Evolutionary conservation across 1,284 basidiomycete species (phyloP).

Genomic region (Exsudoporus floridanus): DNA sequence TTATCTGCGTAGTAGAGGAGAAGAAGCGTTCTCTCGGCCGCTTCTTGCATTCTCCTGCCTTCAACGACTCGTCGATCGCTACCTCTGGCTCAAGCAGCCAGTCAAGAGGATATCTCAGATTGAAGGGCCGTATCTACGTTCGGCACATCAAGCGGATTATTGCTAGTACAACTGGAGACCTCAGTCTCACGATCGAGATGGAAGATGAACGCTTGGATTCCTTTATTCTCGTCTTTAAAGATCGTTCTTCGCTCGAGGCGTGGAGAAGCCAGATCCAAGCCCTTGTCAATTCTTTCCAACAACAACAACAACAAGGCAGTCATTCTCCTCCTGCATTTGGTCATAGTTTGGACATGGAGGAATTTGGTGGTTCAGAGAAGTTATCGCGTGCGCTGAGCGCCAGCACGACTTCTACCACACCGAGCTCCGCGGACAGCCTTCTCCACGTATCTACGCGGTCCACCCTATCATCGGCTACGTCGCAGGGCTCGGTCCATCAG

Average conservation of each 20-base stretch:
- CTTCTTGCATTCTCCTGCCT: conserved; percentile 59
- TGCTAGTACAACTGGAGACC: conserved; percentile 75
- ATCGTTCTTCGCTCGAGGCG: conserved; percentile 81
- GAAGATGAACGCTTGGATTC: conserved; percentile 90
- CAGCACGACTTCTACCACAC: conserved; percentile 61
- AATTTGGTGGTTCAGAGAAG: conserved; percentile 74
- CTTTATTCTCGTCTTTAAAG: conserved; percentile 93
- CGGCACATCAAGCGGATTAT: conserved; percentile 87
- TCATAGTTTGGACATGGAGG: conserved; percentile 60
- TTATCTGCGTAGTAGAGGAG: conserved; percentile 95
- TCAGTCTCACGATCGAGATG: conserved; percentile 92
- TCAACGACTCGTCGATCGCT: conserved; percentile 48
- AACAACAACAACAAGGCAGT: conserved; percentile 43
- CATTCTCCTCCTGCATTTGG: conserved; percentile 38
- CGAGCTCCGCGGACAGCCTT: conserved; percentile 69
- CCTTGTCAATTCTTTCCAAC: conserved; percentile 68
- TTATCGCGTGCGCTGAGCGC: conserved; percentile 77
- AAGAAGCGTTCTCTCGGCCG: conserved; percentile 78
- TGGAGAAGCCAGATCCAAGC: conserved; percentile 82
- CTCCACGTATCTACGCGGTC: conserved; percentile 66
- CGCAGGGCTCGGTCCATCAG: conserved; percentile 54
- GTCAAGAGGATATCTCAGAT: conserved; percentile 77
- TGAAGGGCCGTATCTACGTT: conserved; percentile 94
- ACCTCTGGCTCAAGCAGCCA: conserved; percentile 41
- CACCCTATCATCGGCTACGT: conserved; percentile 67